Conservation (phyloP, 1,284 basidiomycete genomes). For the Cryptococcus maquisensis region DNA sequence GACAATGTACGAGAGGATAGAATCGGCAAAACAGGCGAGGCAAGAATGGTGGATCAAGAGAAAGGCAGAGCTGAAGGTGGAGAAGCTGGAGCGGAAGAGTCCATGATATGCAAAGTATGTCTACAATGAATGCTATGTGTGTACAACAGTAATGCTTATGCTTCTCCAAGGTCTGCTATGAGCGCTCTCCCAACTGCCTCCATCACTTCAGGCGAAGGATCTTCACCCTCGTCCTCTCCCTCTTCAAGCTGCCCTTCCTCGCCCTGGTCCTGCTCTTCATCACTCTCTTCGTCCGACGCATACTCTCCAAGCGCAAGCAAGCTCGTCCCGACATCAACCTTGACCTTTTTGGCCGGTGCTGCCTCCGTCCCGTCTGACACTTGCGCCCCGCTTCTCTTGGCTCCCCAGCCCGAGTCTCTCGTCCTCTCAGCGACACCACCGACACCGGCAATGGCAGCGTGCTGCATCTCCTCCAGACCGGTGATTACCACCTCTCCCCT, state of each 20-base stretch:
- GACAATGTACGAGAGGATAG: constrained; percentile 14
- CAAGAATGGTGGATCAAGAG: constrained; percentile 3
- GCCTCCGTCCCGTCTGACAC: constrained; percentile 42
- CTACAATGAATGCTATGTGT: background rate
- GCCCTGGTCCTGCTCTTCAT: constrained; percentile 7
- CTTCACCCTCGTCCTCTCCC: constrained; percentile 2
- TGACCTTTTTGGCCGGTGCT: constrained; percentile 38
- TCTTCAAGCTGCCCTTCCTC: constrained; percentile 10
- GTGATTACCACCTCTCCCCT: constrained; percentile 42
- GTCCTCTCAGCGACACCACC: constrained; percentile 50
- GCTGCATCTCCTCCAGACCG: constrained; percentile 34
- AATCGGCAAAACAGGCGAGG: constrained; percentile 11
- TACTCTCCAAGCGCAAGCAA: constrained; percentile 21
- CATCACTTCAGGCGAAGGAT: constrained; percentile 11
- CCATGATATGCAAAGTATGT: constrained; percentile 4
- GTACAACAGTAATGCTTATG: constrained; percentile 1
- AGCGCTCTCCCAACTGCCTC: constrained; percentile 15
- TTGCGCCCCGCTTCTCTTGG: constrained; percentile 10
- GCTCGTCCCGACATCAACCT: constrained; percentile 43
- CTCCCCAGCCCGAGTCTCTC: constrained; percentile 55
- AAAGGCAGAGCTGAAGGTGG: background rate
- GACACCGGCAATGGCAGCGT: constrained; percentile 29
- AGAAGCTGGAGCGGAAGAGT: background rate
- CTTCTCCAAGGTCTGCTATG: constrained; percentile 17
- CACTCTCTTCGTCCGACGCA: constrained; percentile 33